Evolutionary conservation across 441 rosid genomes (phyloP), one percentile per base, ranked within the genome.

Genomic region (Kokia cookei): DNA sequence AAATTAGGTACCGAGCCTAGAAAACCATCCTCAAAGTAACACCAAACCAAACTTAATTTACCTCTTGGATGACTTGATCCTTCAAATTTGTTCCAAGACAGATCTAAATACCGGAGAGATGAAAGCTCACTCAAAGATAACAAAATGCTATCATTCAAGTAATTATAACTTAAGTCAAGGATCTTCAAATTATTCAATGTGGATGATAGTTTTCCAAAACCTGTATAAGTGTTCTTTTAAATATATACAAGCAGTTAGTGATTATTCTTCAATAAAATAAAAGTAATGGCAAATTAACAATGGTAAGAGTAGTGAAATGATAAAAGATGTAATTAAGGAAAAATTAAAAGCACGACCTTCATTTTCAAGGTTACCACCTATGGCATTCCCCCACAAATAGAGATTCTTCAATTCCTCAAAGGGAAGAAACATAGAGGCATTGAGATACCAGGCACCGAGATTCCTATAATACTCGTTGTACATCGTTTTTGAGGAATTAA

Each of bases 111-210:
- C 64, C 45, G 59, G 13, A 84, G 57, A 17, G 81, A 79, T 24
- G 80, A 48, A 61, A 81, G 74, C 12, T 60, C 3, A 42, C 50
- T 3, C 13, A 81, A 53, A 40, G 80, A 74, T 22, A 32, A 66
- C 27, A 66, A 5, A 24, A 66, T 66, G 37, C 40, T 66, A 26
- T 66, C 55, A 47, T 47, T 24, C 7, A 66, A n/a, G 55, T 43
- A 3, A 45, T 65, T 66, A 0, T 0, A 0, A 45, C 71, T 47
- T 47, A 66, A 22, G 13, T 66, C 57, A 47, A 66, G 57, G 40
- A 47, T 26, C 13, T 66, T 8, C 24, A 37, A 27, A 37, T 40
- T 40, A 10, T 3, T 11, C 15, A 40, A 63, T 1, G 13, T 5
- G 0, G 47, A 4, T 10, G 68, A 40, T 11, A 42, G 7, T 9